A percentile compares a stretch with the other conserved stretches of the same genome.
phyloP scores from a whole-genome alignment of 2,329 filamentous ascomycete species.

The Nigrospora sphaerica region DNA sequence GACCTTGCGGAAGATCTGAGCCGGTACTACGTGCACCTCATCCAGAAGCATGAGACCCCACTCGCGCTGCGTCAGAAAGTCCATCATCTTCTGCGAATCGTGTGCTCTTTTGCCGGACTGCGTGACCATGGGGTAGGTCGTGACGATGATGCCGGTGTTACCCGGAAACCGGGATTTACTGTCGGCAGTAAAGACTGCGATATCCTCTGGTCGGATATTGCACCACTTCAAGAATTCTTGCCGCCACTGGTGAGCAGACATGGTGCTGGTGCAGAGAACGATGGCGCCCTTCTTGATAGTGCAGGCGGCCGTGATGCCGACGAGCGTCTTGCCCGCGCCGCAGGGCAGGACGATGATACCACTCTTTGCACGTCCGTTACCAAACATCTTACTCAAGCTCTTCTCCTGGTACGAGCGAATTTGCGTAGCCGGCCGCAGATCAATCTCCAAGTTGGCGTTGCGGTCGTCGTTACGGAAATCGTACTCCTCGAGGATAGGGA shows the following conservation, averaged over 20 bases:
- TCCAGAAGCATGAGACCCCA: conserved; percentile 97
- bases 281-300: conserved; percentile 97
- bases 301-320: conserved; percentile 96
- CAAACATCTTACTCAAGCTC: conserved; percentile 98
- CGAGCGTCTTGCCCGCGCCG: conserved; percentile 92
- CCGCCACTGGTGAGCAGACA: conserved; percentile 96
- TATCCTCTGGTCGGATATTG: conserved; percentile 87
- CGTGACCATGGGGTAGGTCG: conserved; percentile 98
- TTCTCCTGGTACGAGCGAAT: conserved; percentile 96
- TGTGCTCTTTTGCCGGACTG: conserved; percentile 81
- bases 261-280: conserved; percentile 91
- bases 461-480: conserved; percentile 88
- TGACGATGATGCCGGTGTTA: conserved; percentile 92
- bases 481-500: conserved; percentile 91
- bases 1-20: conserved; percentile 91
- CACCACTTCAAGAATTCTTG: conserved; percentile 98
- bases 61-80: conserved; percentile 80
- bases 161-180: conserved; percentile 79
- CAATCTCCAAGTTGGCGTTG: conserved; percentile 90
- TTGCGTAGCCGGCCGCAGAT: conserved; percentile 79
- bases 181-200: conserved; percentile 91
- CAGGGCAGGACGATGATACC: conserved; percentile 96
- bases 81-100: conserved; percentile 96
- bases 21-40: conserved; percentile 96
- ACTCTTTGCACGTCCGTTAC: conserved; percentile 93